Conservation (phyloP, 805 yeast species). For the Ogataea pini region DNA sequence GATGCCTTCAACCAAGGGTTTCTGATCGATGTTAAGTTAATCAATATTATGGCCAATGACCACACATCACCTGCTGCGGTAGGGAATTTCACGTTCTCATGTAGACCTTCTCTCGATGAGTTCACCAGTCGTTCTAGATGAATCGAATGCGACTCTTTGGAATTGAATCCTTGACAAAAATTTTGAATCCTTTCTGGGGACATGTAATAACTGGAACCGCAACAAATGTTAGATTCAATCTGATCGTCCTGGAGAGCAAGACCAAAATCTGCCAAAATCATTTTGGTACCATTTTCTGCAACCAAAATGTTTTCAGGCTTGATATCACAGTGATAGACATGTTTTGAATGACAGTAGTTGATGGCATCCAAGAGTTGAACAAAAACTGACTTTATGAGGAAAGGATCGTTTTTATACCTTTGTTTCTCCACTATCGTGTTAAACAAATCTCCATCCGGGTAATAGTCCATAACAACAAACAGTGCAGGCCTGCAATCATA, state of each 20-base stretch:
- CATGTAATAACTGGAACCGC: constrained; percentile 91
- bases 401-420: constrained; percentile 55
- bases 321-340: constrained; percentile 90
- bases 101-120: constrained; percentile 24
- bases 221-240: constrained; percentile 69
- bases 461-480: constrained; percentile 84
- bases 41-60: constrained; percentile 80
- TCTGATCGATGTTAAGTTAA: constrained; percentile 78
- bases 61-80: constrained; percentile 81
- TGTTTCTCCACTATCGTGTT: constrained; percentile 77
- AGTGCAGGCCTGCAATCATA: constrained; percentile 58
- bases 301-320: constrained; percentile 93
- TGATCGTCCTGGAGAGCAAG: constrained; percentile 64
- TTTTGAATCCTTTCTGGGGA: constrained; percentile 73
- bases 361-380: constrained; percentile 81
- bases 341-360: constrained; percentile 75
- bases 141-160: constrained; percentile 34
- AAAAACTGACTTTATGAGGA: constrained; percentile 56
- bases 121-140: constrained; percentile 32
- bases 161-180: constrained; percentile 40
- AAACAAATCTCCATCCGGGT: constrained; percentile 83
- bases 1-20: constrained; percentile 91
- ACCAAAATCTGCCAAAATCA: constrained; percentile 86
- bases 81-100: constrained; percentile 47
- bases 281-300: constrained; percentile 51